phyloP scores from a whole-genome alignment of 768 basidiomycete species.

The Podaxis sp. region DNA sequence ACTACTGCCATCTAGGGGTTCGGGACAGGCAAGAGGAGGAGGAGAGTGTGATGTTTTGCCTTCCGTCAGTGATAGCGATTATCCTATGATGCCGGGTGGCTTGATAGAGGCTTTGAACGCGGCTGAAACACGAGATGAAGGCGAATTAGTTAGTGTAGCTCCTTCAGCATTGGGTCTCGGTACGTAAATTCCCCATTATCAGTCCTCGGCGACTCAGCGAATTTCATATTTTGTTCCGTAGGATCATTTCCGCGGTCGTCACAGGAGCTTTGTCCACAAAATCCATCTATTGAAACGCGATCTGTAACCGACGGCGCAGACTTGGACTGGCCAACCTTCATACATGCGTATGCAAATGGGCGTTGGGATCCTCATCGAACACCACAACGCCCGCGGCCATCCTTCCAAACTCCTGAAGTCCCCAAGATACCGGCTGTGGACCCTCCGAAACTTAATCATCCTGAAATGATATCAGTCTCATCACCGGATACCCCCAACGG shows the following conservation, averaged over 20 bases:
- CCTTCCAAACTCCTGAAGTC: constrained; percentile 10
- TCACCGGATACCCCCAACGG: not conserved
- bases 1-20: constrained; percentile 37
- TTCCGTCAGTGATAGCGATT: not conserved
- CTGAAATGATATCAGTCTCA: constrained; percentile 6
- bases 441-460: constrained; percentile 16
- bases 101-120: not conserved
- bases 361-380: constrained; percentile 76
- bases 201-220: not conserved
- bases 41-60: not conserved
- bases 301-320: constrained; percentile 18
- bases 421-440: constrained; percentile 6
- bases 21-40: constrained; percentile 9
- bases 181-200: not conserved
- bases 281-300: not conserved
- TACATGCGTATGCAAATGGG: constrained; percentile 70
- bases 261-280: constrained; percentile 6
- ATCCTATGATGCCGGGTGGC: not conserved
- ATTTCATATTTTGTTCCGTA: not conserved
- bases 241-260: constrained; percentile 7
- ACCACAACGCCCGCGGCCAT: constrained; percentile 49
- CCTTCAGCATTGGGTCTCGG: not conserved
- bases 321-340: constrained; percentile 72
- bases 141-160: not conserved
- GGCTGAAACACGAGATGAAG: not conserved